Evolutionary conservation across 371 early-diverging fungal genomes (phyloP), one percentile per base, ranked within the genome.

Genomic region (Rhizopus stolonifer): DNA sequence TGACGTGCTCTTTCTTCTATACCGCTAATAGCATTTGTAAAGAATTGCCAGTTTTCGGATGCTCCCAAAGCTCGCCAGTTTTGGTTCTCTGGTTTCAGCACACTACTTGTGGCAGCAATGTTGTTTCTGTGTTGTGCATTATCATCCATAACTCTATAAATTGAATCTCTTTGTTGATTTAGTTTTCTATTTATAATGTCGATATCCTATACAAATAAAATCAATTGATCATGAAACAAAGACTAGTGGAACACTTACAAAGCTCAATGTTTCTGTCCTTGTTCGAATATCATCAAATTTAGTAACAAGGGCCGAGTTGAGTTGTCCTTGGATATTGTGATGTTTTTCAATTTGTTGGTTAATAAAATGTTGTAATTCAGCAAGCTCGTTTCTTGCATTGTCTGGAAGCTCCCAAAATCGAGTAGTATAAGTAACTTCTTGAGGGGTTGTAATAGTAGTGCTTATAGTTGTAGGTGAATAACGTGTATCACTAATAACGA

Each of bases 371-470:
- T 44, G 46, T 10, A 62, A 46, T n/a, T 33, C 21, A 7, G 63
- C 54, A 11, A 62, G 31, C 29, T 62, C 57, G 19, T 54, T 46
- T 19, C 58, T 36, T 36, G 58, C 58, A 17, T 49, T 49, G 29
- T 62, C 54, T 1, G 63, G 63, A 15, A 62, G 36, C 19, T 62
- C 63, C 54, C 58, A 62, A 25, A 57, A 62, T 5, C 46, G 25
- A 2, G 63, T 57, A 22, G 57, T 53, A 24, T 57, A 57, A 26
- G 58, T 48, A 8, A 62, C 57, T 49, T 62, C 53, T 11, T 14
- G 44, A 5, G 54, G 34, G 0, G 53, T 49, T 14, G 52, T 46
- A 11, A 62, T 33, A 14, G 10, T 45, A 25, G 63, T 52, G 39
- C 53, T 40, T 39, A 57, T 19, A 11, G 54, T 60, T 1, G 60